These are phyloP conservation scores for Plenodomus biglobosus DNA, from an alignment of 2,329 filamentous ascomycete genomes.

Conservation along the genomic window DNA sequence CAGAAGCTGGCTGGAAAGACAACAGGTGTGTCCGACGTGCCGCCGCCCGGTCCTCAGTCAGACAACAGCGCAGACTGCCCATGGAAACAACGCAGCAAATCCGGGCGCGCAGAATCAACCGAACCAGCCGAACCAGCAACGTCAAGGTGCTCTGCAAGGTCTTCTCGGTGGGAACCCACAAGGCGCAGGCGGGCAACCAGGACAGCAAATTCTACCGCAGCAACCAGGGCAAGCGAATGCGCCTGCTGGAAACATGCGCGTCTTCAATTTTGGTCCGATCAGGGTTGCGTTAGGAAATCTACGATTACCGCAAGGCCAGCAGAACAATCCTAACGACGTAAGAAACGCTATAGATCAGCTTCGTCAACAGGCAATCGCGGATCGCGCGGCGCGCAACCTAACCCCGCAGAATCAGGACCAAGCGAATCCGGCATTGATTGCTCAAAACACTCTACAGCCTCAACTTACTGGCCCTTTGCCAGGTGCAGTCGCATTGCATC, in stretches of 20 bases:
- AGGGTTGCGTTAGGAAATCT: constrained; percentile 40
- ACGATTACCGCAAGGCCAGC: constrained; percentile 32
- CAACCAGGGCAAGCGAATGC: constrained; percentile 26
- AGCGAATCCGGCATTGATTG: constrained; percentile 7
- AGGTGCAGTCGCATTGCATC: constrained; percentile 30
- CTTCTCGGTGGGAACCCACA: constrained; percentile 25
- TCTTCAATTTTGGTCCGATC: constrained; percentile 43
- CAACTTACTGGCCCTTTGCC: constrained; percentile 17
- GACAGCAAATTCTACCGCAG: constrained; percentile 11
- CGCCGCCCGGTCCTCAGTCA: constrained; percentile 71
- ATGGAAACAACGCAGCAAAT: constrained; percentile 30
- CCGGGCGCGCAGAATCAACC: constrained; percentile 24
- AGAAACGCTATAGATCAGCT: constrained; percentile 28
- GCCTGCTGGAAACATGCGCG: constrained; percentile 36
- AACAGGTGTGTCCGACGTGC: constrained; percentile 96
- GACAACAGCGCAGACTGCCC: constrained; percentile 29
- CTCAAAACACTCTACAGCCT: constrained; percentile 9
- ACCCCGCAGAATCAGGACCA: constrained; percentile 20
- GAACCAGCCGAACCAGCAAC: constrained; percentile 19
- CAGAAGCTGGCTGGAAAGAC: constrained; percentile 94
- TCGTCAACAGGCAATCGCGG: constrained; percentile 24
- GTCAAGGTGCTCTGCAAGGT: constrained; percentile 21
- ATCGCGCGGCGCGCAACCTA: constrained; percentile 26
- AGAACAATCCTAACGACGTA: constrained; percentile 26
- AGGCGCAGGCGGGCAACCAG: constrained; percentile 6